Percentiles rank a stretch among this genome's conserved stretches.
phyloP scores from a whole-genome alignment of 805 yeast genomes.

The Komagataella mondaviorum region DNA sequence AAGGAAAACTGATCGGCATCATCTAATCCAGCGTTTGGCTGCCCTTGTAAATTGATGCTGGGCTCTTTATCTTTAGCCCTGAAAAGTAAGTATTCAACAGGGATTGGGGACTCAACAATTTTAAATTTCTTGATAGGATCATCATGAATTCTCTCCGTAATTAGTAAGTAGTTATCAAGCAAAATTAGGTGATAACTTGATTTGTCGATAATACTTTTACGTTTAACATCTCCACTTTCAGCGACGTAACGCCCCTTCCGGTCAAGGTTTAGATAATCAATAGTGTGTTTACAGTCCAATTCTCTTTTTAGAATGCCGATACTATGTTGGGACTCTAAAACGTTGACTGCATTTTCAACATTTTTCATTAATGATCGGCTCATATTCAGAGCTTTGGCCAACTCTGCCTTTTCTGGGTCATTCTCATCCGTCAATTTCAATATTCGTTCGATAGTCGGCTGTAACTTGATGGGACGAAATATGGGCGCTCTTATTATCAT shows the following conservation, averaged over 20 bases:
- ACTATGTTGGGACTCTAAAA: not conserved
- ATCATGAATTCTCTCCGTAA: conserved; percentile 38
- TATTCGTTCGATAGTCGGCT: not conserved
- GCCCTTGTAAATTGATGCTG: not conserved
- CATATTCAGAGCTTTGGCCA: not conserved
- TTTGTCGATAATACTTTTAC: conserved; percentile 24
- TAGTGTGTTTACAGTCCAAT: not conserved
- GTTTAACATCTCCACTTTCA: not conserved
- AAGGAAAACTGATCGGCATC: conserved; percentile 17
- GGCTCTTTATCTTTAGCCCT: conserved; percentile 24
- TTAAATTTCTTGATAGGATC: conserved; percentile 18
- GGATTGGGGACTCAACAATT: conserved; percentile 45
- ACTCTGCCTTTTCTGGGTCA: not conserved
- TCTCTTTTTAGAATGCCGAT: not conserved
- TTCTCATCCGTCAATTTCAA: not conserved
- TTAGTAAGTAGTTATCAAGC: conserved; percentile 56
- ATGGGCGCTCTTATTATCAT: not conserved
- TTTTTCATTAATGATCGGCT: not conserved
- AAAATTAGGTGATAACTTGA: conserved; percentile 37
- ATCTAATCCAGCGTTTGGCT: not conserved
- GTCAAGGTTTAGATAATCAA: conserved; percentile 14
- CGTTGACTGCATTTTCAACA: not conserved
- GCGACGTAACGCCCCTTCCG: conserved; percentile 42
- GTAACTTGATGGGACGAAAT: not conserved
- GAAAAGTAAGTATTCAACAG: conserved; percentile 41